A percentile compares a stretch with the other conserved stretches of the same genome.
Evolutionary conservation across 352 stramenopile species (phyloP).

Genomic region (Globisporangium rhizosaccharum): DNA sequence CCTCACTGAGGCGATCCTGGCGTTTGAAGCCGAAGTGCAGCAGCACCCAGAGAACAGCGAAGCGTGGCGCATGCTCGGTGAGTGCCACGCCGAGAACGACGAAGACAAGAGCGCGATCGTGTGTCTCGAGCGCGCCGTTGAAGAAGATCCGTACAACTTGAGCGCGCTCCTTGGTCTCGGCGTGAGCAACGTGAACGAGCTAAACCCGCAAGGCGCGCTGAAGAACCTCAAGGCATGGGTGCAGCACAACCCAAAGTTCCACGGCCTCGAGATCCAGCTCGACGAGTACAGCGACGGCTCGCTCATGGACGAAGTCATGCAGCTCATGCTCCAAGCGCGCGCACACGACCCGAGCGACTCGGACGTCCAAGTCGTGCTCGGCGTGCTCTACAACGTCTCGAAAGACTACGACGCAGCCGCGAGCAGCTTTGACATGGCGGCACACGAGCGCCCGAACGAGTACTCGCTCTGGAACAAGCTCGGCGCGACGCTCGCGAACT

Average conservation of each 20-base stretch:
- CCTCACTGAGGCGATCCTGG: slow-evolving; percentile 89
- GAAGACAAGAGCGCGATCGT: slow-evolving; percentile 94
- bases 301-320: slow-evolving; percentile 92
- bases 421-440: slow-evolving; percentile 83
- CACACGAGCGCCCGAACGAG: slow-evolving; percentile 81
- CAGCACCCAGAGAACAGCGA: slow-evolving; percentile 92
- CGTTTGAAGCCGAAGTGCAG: slow-evolving; percentile 94
- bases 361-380: slow-evolving; percentile 89
- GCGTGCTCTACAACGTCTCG: slow-evolving; percentile 97
- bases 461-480: slow-evolving; percentile 99
- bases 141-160: slow-evolving; percentile 94
- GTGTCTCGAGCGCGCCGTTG: slow-evolving; percentile 91
- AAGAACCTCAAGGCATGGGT: slow-evolving; percentile 95
- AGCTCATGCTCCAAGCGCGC: slow-evolving; percentile 91
- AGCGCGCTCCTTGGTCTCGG: slow-evolving; percentile 91
- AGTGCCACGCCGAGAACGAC: slow-evolving; percentile 96
- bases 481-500: slow-evolving; percentile 96
- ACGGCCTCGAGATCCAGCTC: slow-evolving; percentile 86
- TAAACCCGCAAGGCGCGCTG: slow-evolving; percentile 91
- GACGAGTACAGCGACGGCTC: slow-evolving; percentile 88
- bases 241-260: slow-evolving; percentile 96
- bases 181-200: slow-evolving; percentile 96
- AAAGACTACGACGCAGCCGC: slow-evolving; percentile 94
- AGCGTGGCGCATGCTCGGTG: slow-evolving; percentile 92
- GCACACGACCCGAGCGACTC: slow-evolving; percentile 68